phyloP scores from a whole-genome alignment of 352 stramenopile genomes.

The Phytopythium montanum region DNA sequence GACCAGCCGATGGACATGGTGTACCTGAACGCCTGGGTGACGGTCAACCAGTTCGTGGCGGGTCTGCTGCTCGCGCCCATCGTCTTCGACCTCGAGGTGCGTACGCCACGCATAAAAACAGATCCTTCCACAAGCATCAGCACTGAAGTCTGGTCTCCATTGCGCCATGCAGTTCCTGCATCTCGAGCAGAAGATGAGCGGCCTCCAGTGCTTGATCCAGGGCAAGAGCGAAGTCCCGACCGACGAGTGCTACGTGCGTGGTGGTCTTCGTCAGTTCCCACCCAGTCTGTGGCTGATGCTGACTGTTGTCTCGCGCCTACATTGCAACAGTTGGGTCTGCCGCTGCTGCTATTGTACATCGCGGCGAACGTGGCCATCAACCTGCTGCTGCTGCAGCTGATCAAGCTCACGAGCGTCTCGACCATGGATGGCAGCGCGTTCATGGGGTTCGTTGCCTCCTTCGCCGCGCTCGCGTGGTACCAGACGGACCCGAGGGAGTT shows the following conservation, averaged over 20 bases:
- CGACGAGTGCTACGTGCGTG: constrained; percentile 72
- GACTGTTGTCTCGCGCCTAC: not conserved
- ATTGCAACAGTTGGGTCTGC: constrained; percentile 53
- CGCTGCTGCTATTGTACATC: constrained; percentile 69
- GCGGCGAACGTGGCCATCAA: constrained; percentile 81
- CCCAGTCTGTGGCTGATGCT: not conserved
- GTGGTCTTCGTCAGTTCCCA: not conserved
- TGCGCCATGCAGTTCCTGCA: constrained; percentile 33
- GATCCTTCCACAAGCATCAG: not conserved
- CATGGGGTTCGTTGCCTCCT: constrained; percentile 69
- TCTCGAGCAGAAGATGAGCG: constrained; percentile 77
- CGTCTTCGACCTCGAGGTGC: constrained; percentile 75
- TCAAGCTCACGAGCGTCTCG: constrained; percentile 72
- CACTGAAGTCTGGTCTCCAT: not conserved
- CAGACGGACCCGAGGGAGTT: constrained; percentile 70
- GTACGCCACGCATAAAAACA: not conserved
- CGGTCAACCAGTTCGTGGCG: constrained; percentile 82
- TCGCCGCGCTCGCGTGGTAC: constrained; percentile 73
- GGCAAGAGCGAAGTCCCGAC: constrained; percentile 58
- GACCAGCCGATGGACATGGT: constrained; percentile 85
- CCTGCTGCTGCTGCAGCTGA: constrained; percentile 61
- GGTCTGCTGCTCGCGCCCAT: constrained; percentile 76
- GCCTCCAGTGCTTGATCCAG: constrained; percentile 77
- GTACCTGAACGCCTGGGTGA: constrained; percentile 86
- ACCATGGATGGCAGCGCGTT: constrained; percentile 76